A percentile compares a stretch with the other conserved stretches of the same genome.
Conservation (phyloP, 176 grass and related monocot genomes). For the Cymbopogon citratus region DNA sequence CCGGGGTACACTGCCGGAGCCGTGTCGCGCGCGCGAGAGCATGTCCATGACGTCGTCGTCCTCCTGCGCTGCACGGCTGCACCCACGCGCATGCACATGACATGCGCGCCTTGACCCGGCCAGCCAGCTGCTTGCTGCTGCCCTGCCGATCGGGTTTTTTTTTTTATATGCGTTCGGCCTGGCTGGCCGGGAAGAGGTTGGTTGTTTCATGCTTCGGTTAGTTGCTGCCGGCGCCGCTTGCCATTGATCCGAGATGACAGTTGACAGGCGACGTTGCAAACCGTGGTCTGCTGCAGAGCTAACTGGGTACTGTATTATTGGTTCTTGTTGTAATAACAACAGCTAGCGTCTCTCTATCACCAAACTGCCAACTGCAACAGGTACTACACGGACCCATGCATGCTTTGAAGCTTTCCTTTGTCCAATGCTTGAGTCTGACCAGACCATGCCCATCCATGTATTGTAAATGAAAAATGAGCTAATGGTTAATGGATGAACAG, state of each 20-base stretch:
- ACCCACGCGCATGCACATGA: neutral
- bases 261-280: constrained; percentile 13
- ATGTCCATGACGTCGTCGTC: constrained; percentile 24
- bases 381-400: neutral
- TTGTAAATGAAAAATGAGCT: too few species aligned
- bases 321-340: neutral
- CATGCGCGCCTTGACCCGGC: too few species aligned
- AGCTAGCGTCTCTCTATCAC: neutral
- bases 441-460: too few species aligned
- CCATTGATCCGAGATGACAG: neutral
- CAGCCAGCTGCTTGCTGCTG: too few species aligned
- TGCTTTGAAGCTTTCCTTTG: too few species aligned
- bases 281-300: neutral
- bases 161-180: neutral
- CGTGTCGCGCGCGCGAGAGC: constrained; percentile 16
- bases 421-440: too few species aligned
- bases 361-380: constrained; percentile 26
- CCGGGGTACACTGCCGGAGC: constrained; percentile 8
- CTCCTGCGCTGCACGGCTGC: neutral
- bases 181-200: neutral
- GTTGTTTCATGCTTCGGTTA: neutral
- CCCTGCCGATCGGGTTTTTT: too few species aligned
- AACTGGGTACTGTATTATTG: constrained; percentile 14
- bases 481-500: neutral
- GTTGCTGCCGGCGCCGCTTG: constrained; percentile 21